Evolutionary conservation across 257 asterid genomes (phyloP), one percentile per base, ranked within the genome.

Genomic region (Thymus mandschuricus): DNA sequence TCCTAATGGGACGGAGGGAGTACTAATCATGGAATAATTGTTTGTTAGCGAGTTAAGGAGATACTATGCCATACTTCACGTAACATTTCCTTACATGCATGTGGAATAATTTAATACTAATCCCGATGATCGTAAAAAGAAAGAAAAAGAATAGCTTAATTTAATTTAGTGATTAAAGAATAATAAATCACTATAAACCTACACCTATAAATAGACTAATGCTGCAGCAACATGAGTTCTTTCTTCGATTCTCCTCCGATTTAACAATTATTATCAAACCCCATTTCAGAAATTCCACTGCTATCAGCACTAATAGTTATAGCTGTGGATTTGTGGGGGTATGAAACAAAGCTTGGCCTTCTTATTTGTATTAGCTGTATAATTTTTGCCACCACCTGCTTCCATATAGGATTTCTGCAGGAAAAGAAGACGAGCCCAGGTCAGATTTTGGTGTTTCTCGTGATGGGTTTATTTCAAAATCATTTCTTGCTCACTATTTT

Each of bases 391-490:
- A 12, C n/a, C 50, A 49, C 6, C n/a, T 10, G 49, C 68, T 79
- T 83, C 46, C 79, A 75, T 29, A 28, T 62, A 56, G 85, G 81
- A 78, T 64, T 54, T 74, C 21, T 62, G 78, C 29, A 60, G 78
- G 76, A 69, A 80, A 64, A 21, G 28, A 76, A 38, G 82, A 64
- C 72, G 15, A 64, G 73, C 88, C 88, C 83, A 86, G 94, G 94
- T 88, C 88, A 79, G 86, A 48, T 70, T 81, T 90, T 84, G 67
- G 81, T 78, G 66, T 85, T 85, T 81, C 82, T 9, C 65, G 6
- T 29, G 51, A 69, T 77, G 82, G 86, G 84, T 72, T 76, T 48
- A 55, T 69, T 72, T 81, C 72, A 48, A 82, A 84, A 81, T 80
- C 79, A 59, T 78, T 75, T 80, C 27, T 71, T 61, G 63, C 57